These are phyloP conservation scores for Diaporthe helianthi DNA, from an alignment of 2,329 filamentous ascomycete species.

Conservation along the genomic window DNA sequence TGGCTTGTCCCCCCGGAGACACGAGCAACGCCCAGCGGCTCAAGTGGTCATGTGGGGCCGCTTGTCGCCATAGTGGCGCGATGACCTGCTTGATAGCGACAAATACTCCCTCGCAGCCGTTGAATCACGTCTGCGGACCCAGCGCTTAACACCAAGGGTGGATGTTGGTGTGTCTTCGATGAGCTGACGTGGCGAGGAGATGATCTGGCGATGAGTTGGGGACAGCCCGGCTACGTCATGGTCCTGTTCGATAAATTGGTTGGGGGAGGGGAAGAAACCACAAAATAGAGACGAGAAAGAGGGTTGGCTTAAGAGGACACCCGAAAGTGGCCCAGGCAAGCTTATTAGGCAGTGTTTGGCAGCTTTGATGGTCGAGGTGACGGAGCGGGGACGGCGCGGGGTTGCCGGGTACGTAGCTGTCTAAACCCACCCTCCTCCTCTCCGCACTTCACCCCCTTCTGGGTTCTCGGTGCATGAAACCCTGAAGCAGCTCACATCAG, in stretches of 20 bases:
- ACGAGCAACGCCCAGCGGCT: neutral
- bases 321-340: neutral
- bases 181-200: neutral
- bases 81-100: neutral
- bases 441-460: no score
- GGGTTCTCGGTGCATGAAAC: neutral
- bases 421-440: neutral
- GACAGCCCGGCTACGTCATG: neutral
- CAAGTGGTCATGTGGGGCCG: neutral
- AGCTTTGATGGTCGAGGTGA: neutral
- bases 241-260: neutral
- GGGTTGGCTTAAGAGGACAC: neutral
- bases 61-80: neutral
- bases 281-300: neutral
- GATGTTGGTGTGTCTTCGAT: neutral
- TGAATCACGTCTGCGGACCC: neutral
- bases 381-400: neutral
- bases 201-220: neutral
- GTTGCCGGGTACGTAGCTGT: no score
- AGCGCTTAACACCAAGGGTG: neutral
- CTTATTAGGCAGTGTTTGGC: neutral
- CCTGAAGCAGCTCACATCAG: neutral
- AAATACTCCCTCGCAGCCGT: neutral
- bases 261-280: neutral
- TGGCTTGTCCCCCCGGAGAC: neutral